phyloP scores from a whole-genome alignment of 1,139 yeast species.

The Geotrichum candidum region DNA sequence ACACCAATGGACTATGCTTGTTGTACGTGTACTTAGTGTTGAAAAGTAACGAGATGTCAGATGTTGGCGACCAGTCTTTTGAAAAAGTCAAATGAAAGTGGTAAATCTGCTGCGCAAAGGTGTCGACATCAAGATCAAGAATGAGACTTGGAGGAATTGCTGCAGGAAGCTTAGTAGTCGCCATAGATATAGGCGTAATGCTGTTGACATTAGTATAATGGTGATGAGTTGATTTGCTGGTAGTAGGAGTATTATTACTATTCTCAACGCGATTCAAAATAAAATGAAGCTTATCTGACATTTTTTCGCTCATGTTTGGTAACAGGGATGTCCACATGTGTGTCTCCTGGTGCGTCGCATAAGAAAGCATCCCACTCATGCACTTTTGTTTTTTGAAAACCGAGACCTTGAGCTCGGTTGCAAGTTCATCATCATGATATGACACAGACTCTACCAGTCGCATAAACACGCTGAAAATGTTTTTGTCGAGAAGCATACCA shows the following conservation, averaged over 20 bases:
- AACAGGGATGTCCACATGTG: slow-evolving; percentile 26
- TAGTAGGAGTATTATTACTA: neutral
- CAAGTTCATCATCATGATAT: slow-evolving; percentile 42
- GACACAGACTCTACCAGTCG: slow-evolving; percentile 43
- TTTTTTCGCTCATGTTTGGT: slow-evolving; percentile 21
- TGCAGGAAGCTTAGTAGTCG: slow-evolving; percentile 6
- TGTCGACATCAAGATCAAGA: slow-evolving; percentile 28
- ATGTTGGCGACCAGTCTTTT: slow-evolving; percentile 66
- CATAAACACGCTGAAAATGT: slow-evolving; percentile 40
- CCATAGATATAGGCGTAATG: slow-evolving; percentile 4
- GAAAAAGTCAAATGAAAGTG: slow-evolving; percentile 36
- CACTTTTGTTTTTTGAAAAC: slow-evolving; percentile 40
- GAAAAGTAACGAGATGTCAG: slow-evolving; percentile 51
- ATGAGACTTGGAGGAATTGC: slow-evolving; percentile 33
- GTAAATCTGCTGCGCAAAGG: slow-evolving; percentile 36
- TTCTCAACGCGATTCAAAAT: slow-evolving; percentile 7
- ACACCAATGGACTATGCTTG: slow-evolving; percentile 54
- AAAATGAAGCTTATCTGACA: slow-evolving; percentile 12
- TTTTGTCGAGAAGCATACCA: slow-evolving; percentile 50
- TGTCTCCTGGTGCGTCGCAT: slow-evolving; percentile 23
- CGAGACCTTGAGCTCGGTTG: slow-evolving; percentile 40
- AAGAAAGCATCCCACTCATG: slow-evolving; percentile 36
- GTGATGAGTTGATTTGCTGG: neutral
- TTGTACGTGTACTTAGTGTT: slow-evolving; percentile 40
- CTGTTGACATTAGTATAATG: slow-evolving; percentile 13